Percentiles rank a stretch among this genome's conserved stretches.
Conservation (phyloP, 257 asterid genomes). For the Solanum gracilifrons region DNA sequence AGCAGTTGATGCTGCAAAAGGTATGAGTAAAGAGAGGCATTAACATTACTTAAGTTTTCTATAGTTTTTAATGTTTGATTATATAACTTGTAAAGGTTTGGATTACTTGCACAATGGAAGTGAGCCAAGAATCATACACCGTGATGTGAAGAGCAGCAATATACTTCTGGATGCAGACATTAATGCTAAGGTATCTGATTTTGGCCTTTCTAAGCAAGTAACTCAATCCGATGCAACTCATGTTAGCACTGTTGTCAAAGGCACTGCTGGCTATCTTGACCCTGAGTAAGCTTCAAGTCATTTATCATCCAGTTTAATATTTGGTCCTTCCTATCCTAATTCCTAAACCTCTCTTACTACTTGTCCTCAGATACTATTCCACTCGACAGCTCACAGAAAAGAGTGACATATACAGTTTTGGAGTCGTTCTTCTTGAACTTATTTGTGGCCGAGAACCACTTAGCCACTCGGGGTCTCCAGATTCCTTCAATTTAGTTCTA, state of each 20-base stretch:
- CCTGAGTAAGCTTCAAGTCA: constrained; percentile 50
- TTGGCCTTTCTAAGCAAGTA: constrained; percentile 86
- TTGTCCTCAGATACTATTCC: constrained; percentile 59
- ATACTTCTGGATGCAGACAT: constrained; percentile 75
- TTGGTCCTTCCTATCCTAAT: background rate
- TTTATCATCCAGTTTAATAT: background rate
- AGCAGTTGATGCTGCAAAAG: constrained; percentile 92
- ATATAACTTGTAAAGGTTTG: constrained; percentile 36
- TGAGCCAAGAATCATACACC: constrained; percentile 77
- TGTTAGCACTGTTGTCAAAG: constrained; percentile 77
- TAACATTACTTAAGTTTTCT: background rate
- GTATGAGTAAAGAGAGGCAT: constrained; percentile 14
- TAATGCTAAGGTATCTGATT: constrained; percentile 87
- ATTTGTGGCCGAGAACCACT: constrained; percentile 93
- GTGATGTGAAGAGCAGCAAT: constrained; percentile 88
- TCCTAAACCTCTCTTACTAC: background rate
- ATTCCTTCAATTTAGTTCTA: constrained; percentile 77
- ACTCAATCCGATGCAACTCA: constrained; percentile 72
- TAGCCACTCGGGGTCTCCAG: constrained; percentile 82
- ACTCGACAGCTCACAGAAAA: constrained; percentile 86
- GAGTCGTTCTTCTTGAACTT: constrained; percentile 90
- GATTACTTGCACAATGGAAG: constrained; percentile 82
- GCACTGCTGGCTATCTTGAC: constrained; percentile 96
- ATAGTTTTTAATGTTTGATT: background rate
- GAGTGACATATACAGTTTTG: constrained; percentile 86